Evolutionary conservation across 768 basidiomycete genomes (phyloP), one percentile per base, ranked within the genome.

Genomic region (Pisolithus tinctorius): DNA sequence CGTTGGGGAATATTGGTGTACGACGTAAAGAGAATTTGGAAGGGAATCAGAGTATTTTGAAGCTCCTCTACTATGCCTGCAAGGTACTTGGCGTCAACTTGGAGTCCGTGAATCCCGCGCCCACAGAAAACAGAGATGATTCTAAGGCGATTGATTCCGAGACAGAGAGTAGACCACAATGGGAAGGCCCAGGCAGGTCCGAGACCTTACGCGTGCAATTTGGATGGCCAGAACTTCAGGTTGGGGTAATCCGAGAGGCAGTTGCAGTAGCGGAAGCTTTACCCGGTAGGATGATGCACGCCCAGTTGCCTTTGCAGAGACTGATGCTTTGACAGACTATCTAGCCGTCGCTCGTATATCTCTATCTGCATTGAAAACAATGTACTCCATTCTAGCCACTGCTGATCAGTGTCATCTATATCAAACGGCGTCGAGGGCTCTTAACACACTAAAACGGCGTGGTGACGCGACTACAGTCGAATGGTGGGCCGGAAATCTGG

Each of bases 221-320:
- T 63, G 96, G 96, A 4, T 98, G 95, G 95, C 86, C 93, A 3
- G 91, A 93, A 64, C 72, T 99, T 38, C 95, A 96, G 71, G 81
- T 97, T 16, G 93, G 92, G 23, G 82, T 94, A n/a, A 76, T 97
- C 20, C 80, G 92, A 36, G 96, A 98, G 64, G 91, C 93, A 1
- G 84, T 97, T 20, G 84, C 88, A 0, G 83, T 98, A 3, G 89
- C 92, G 1, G 92, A 97, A 66, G 83, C 91, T 13, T 71, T 99
- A 23, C 93, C 95, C 51, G 93, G 93, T 91, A 54, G 49, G 77
- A 69, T 9, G 46, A 51, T 46, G 45, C 38, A 26, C 29, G 48
- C 34, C 25, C 40, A 36, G 10, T 26, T 13, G 27, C 46, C 49
- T 14, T 20, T 17, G 44, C 50, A 50, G 50, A 27, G 51, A 48